These are phyloP conservation scores for Candida dubliniensis DNA, from an alignment of 1,139 yeast genomes.

Conservation along the genomic window DNA sequence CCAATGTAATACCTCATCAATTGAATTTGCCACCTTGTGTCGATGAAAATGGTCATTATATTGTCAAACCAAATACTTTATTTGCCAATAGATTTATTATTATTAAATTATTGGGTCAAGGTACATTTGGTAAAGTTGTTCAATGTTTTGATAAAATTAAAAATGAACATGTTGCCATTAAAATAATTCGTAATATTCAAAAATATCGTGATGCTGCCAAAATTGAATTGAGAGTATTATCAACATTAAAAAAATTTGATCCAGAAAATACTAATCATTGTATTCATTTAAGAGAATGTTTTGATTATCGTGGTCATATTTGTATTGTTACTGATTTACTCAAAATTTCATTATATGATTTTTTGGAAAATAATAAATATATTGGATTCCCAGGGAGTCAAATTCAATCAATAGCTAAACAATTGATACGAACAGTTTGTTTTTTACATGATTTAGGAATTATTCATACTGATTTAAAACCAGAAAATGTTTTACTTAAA, in stretches of 20 bases:
- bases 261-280: constrained; percentile 67
- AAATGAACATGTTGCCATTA: constrained; percentile 77
- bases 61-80: constrained; percentile 56
- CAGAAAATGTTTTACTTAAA: constrained; percentile 84
- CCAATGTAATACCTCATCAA: constrained; percentile 43
- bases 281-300: constrained; percentile 82
- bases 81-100: constrained; percentile 72
- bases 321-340: constrained; percentile 89
- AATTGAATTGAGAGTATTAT: constrained; percentile 74
- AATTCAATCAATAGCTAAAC: constrained; percentile 85
- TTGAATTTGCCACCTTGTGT: constrained; percentile 50
- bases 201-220: constrained; percentile 84
- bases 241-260: constrained; percentile 78
- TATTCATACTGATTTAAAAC: constrained; percentile 93
- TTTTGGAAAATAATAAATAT: constrained; percentile 73
- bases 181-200: constrained; percentile 79
- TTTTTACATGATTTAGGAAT: constrained; percentile 86
- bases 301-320: constrained; percentile 91
- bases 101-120: constrained; percentile 80
- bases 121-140: constrained; percentile 96
- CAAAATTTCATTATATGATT: constrained; percentile 86
- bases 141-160: constrained; percentile 62
- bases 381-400: constrained; percentile 80
- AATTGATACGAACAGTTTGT: constrained; percentile 80
- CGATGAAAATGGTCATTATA: constrained; percentile 84